Evolutionary conservation across 495 filamentous ascomycete genomes (phyloP).

Genomic region (Poronia punctata): DNA sequence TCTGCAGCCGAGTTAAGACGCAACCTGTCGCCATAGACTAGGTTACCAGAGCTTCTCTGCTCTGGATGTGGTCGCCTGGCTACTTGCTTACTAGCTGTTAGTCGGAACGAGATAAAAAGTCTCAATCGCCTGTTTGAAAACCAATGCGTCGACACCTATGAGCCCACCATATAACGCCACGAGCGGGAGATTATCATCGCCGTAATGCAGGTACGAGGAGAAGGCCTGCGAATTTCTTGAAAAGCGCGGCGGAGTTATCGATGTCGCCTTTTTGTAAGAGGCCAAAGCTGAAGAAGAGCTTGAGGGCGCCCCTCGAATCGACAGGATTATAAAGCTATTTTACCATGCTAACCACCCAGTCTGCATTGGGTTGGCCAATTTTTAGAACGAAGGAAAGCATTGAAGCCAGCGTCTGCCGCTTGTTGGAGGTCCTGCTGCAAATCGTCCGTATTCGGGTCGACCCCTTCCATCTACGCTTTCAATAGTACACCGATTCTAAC

Average conservation of each 20-base stretch:
- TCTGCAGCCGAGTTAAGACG: too few species aligned
- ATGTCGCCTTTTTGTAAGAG: constrained; percentile 25
- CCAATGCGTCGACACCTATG: constrained; percentile 19
- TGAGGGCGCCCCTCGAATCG: constrained; percentile 18
- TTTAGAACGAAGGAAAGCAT: constrained; percentile 36
- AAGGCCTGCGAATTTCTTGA: constrained; percentile 20
- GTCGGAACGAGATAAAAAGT: constrained; percentile 28
- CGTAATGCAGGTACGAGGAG: constrained; percentile 22
- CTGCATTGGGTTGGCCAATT: constrained; percentile 16
- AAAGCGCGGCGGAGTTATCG: constrained; percentile 18
- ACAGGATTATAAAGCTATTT: constrained; percentile 30
- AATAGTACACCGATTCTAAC: too few species aligned
- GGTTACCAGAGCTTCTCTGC: too few species aligned
- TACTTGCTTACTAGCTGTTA: constrained; percentile 14
- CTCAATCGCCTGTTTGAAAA: constrained; percentile 21
- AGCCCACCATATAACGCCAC: constrained; percentile 26
- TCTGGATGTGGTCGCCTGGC: too few species aligned
- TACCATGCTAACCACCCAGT: constrained; percentile 23
- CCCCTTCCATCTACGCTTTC: constrained; percentile 26
- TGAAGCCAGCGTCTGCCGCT: constrained; percentile 24
- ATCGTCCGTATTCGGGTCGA: constrained; percentile 22
- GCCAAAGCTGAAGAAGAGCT: constrained; percentile 37
- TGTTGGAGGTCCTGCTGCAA: constrained; percentile 28
- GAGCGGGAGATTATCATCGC: constrained; percentile 14
- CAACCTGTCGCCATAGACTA: too few species aligned